phyloP scores from a whole-genome alignment of 805 yeast species.

The Lachancea nothofagi region DNA sequence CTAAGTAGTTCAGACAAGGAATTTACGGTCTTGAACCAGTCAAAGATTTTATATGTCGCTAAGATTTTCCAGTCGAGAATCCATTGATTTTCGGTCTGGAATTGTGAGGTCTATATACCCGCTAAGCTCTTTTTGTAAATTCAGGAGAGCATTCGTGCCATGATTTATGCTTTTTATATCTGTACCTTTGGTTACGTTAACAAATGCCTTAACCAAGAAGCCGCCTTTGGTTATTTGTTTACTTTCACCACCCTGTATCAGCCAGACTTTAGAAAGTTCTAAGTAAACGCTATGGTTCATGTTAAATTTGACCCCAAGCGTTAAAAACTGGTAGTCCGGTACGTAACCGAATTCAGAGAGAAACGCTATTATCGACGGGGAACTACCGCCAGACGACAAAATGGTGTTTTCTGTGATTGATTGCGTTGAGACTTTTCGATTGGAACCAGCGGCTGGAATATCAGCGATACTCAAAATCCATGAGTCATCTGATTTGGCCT shows the following conservation, averaged over 20 bases:
- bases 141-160: conserved; percentile 57
- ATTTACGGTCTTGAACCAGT: background rate
- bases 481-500: background rate
- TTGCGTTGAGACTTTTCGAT: conserved; percentile 55
- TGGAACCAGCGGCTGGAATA: conserved; percentile 70
- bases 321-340: conserved; percentile 39
- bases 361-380: conserved; percentile 34
- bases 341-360: conserved; percentile 68
- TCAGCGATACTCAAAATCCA: conserved; percentile 68
- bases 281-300: conserved; percentile 28
- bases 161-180: conserved; percentile 67
- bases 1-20: conserved; percentile 1
- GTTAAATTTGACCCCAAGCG: conserved; percentile 27
- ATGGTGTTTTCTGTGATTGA: conserved; percentile 53
- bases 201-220: conserved; percentile 57
- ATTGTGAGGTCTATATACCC: conserved; percentile 64
- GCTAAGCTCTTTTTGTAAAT: conserved; percentile 56
- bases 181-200: conserved; percentile 65
- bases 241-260: conserved; percentile 24
- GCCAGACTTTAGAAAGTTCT: conserved; percentile 29
- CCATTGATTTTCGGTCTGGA: conserved; percentile 79
- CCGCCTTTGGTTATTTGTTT: conserved; percentile 49
- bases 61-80: conserved; percentile 49
- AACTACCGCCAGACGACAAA: conserved; percentile 23
- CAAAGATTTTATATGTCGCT: conserved; percentile 8